phyloP scores from a whole-genome alignment of 345 rosid species.

The Eutrema heterophyllum region DNA sequence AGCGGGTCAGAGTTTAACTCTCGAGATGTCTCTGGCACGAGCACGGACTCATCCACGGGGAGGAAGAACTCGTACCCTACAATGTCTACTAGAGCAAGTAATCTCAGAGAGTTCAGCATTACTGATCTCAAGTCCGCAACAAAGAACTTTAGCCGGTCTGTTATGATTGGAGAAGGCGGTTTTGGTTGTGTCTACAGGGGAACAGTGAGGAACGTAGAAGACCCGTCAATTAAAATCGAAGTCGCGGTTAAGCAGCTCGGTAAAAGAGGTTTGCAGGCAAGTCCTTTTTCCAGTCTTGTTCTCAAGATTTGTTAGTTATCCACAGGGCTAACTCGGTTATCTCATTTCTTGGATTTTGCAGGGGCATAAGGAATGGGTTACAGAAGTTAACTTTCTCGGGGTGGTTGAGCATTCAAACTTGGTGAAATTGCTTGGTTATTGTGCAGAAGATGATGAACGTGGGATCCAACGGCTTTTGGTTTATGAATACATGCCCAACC shows the following conservation, averaged over 20 bases:
- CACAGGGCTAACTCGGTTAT: neutral
- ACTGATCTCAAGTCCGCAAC: constrained; percentile 78
- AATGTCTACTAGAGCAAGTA: constrained; percentile 47
- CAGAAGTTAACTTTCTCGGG: constrained; percentile 89
- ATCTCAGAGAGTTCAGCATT: constrained; percentile 67
- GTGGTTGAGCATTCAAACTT: constrained; percentile 86
- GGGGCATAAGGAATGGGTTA: constrained; percentile 96
- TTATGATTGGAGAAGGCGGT: constrained; percentile 92
- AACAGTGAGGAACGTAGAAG: constrained; percentile 44
- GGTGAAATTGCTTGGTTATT: constrained; percentile 78
- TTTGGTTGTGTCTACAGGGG: constrained; percentile 86
- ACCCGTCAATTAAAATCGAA: constrained; percentile 53
- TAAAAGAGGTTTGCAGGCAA: constrained; percentile 76
- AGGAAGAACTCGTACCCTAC: constrained; percentile 50
- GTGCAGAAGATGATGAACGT: constrained; percentile 93
- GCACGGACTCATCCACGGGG: constrained; percentile 57
- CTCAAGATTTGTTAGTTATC: neutral
- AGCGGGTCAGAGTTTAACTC: constrained; percentile 63
- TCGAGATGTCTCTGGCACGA: constrained; percentile 46
- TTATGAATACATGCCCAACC: constrained; percentile 80
- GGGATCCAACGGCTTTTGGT: constrained; percentile 85
- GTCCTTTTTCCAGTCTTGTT: neutral
- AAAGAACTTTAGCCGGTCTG: constrained; percentile 78
- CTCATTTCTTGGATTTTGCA: constrained; percentile 30
- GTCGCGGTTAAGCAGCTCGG: constrained; percentile 89